Conservation (phyloP, 164 flowering plant genomes). For the Vitis cinerea region DNA sequence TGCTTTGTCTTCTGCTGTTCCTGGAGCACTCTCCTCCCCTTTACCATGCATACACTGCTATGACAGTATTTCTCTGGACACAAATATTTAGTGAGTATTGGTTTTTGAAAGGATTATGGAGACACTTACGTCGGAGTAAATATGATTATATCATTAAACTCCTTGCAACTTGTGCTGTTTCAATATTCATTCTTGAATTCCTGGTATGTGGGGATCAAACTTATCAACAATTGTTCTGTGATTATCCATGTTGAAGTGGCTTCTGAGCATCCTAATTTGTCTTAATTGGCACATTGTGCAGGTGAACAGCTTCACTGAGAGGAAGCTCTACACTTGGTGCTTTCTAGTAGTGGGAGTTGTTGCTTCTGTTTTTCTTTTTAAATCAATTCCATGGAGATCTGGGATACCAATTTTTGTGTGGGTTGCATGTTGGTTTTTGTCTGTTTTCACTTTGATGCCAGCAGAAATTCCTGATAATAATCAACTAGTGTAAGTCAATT, state of each 20-base stretch:
- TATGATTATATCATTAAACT: constrained; percentile 39
- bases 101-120: constrained; percentile 63
- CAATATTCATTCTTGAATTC: constrained; percentile 67
- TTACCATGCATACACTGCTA: constrained; percentile 73
- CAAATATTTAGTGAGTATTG: constrained; percentile 64
- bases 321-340: constrained; percentile 83
- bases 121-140: constrained; percentile 38
- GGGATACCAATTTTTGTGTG: constrained; percentile 60
- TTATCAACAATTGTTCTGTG: background rate
- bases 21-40: constrained; percentile 86
- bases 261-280: constrained; percentile 8
- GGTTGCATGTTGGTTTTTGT: constrained; percentile 75
- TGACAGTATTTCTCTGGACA: constrained; percentile 90
- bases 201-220: constrained; percentile 49
- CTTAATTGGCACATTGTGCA: constrained; percentile 33
- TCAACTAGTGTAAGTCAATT: constrained; percentile 67
- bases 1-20: constrained; percentile 40
- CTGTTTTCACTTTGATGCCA: constrained; percentile 89
- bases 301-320: constrained; percentile 91
- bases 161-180: constrained; percentile 39
- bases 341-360: constrained; percentile 61
- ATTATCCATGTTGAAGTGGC: background rate
- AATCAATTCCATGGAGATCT: constrained; percentile 51
- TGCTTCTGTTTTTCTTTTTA: constrained; percentile 51
- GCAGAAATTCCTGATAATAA: constrained; percentile 97